Conservation (phyloP, 2,329 filamentous ascomycete species). For the Coniochaeta ligniaria region DNA sequence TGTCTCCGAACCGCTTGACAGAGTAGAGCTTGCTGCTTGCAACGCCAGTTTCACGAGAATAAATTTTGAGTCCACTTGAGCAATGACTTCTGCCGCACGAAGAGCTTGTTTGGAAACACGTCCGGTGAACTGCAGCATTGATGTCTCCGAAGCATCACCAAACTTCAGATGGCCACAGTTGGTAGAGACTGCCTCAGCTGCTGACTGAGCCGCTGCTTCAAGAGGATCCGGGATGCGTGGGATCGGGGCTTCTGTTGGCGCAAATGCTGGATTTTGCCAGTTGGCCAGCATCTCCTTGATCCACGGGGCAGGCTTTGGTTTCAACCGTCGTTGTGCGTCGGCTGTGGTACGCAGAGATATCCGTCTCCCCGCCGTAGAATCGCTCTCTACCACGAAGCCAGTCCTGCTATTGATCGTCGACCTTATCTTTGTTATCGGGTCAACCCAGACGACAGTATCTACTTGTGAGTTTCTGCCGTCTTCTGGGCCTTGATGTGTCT, state of each 20-base stretch:
- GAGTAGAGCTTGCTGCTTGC: background rate
- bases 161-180: slow-evolving; percentile 1
- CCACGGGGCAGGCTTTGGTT: slow-evolving; percentile 35
- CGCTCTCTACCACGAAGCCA: slow-evolving; percentile 32
- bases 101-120: slow-evolving; percentile 58
- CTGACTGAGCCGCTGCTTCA: background rate
- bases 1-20: background rate
- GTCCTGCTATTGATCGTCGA: slow-evolving; percentile 48
- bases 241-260: slow-evolving; percentile 35
- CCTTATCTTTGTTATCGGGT: slow-evolving; percentile 49
- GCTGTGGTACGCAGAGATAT: background rate
- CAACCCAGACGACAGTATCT: slow-evolving; percentile 45
- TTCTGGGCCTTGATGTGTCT: background rate
- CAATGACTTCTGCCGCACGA: slow-evolving; percentile 55
- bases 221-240: slow-evolving; percentile 26
- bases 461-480: background rate
- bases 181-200: background rate
- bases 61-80: slow-evolving; percentile 87
- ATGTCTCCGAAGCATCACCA: slow-evolving; percentile 10
- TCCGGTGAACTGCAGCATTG: slow-evolving; percentile 21
- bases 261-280: slow-evolving; percentile 76
- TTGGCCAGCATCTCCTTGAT: slow-evolving; percentile 49
- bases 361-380: slow-evolving; percentile 19
- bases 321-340: slow-evolving; percentile 15
- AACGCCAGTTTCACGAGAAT: slow-evolving; percentile 58